Evolutionary conservation across 2,329 filamentous ascomycete species (phyloP), one percentile per base, ranked within the genome.

Genomic region (Magnaporthales sp.): DNA sequence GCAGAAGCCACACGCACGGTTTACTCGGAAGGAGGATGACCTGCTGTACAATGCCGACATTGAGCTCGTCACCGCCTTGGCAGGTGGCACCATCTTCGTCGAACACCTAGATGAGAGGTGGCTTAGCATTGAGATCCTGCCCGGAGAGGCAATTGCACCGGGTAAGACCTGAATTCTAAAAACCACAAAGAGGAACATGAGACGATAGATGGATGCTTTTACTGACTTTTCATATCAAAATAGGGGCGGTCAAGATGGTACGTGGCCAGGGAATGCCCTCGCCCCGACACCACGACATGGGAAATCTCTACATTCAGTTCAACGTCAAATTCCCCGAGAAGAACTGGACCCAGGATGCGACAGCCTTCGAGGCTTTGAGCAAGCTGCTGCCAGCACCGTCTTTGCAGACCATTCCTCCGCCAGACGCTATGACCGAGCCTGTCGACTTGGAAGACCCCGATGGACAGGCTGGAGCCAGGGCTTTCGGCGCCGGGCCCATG

Each of bases 251-350:
- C 77, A 98, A 97, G 83, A 91, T 97, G 79, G 89, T 99, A 74
- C 91, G 92, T 71, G 93, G 93, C 70, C 95, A 99, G 80, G 95
- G 95, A 77, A 99, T 99, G 95, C 95, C 95, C 58, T 96, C 95
- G 4, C 91, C 88, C 79, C 89, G 95, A 73, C 95, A 98, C 79
- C 95, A 99, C 83, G 91, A 98, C 79, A 89, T 86, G 75, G 95
- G 95, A 74, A 97, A 99, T 81, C 84, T 99, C 73, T 99, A 95
- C 83, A 93, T 99, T 75, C 92, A 96, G 77, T 99, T 99, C 82
- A 89, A 91, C 74, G 93, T 99, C 80, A 97, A 96, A 81, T 98
- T 99, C 86, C 95, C 95, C 63, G 89, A 91, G 75, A 90, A 89
- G 81, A 83, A 86, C 75, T 90, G 87, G 85, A 86, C 86, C 51